Percentiles rank a stretch among this genome's conserved stretches.
Conservation (phyloP, 768 basidiomycete genomes). For the Candolleomyces aberdarensis region DNA sequence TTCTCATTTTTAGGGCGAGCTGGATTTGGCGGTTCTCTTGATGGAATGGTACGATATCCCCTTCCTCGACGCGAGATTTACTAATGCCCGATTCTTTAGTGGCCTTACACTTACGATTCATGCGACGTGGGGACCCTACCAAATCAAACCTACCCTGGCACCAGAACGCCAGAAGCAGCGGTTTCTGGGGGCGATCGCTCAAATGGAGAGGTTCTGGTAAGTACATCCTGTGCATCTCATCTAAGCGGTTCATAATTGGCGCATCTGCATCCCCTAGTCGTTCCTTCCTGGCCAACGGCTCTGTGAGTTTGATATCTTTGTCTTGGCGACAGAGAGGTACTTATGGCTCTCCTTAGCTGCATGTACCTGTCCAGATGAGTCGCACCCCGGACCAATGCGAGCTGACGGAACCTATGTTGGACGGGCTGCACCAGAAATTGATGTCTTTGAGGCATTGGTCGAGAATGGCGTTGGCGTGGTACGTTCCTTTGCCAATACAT, state of each 20-base stretch:
- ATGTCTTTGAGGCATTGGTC: slow-evolving; percentile 59
- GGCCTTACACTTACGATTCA: slow-evolving; percentile 70
- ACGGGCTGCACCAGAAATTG: slow-evolving; percentile 69
- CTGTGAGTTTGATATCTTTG: slow-evolving; percentile 17
- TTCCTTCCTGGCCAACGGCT: slow-evolving; percentile 66
- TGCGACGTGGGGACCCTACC: slow-evolving; percentile 81
- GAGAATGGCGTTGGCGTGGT: slow-evolving; percentile 27
- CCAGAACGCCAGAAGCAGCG: slow-evolving; percentile 44
- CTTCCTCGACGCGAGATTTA: neutral
- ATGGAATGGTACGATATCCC: slow-evolving; percentile 53
- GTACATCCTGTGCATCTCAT: neutral
- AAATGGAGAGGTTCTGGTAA: slow-evolving; percentile 38
- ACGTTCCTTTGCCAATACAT: neutral
- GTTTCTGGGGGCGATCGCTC: slow-evolving; percentile 39
- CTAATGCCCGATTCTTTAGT: slow-evolving; percentile 26
- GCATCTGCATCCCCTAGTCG: slow-evolving; percentile 34
- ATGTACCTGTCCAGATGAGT: slow-evolving; percentile 42
- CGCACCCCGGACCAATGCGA: slow-evolving; percentile 39
- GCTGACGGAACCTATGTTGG: slow-evolving; percentile 57
- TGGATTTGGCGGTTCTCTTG: slow-evolving; percentile 69
- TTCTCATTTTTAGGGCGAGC: slow-evolving; percentile 45
- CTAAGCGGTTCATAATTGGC: neutral
- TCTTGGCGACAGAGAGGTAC: neutral
- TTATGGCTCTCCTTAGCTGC: slow-evolving; percentile 19
- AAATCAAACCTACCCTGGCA: slow-evolving; percentile 76